phyloP scores from a whole-genome alignment of 2,329 filamentous ascomycete species.

The Aspergillus neotritici region DNA sequence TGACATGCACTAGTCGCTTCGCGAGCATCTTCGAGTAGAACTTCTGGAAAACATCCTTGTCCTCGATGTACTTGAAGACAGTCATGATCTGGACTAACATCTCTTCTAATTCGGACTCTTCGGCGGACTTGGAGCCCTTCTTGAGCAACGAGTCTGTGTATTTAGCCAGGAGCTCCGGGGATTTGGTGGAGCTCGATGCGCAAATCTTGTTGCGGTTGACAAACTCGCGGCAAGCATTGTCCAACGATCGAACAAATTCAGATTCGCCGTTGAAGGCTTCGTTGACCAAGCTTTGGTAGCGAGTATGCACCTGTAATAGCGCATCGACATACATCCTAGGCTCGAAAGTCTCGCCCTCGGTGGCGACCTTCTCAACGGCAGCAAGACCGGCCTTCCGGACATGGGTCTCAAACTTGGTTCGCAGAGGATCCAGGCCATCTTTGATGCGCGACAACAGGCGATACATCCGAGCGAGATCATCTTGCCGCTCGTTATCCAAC shows the following conservation, averaged over 20 bases:
- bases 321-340: constrained; percentile 97
- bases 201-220: constrained; percentile 97
- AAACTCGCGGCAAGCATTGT: constrained; percentile 96
- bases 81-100: constrained; percentile 94
- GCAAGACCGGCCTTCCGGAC: constrained; percentile 83
- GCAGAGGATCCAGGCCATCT: constrained; percentile 82
- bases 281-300: constrained; percentile 88
- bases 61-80: constrained; percentile 99
- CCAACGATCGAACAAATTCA: constrained; percentile 90
- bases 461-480: constrained; percentile 96
- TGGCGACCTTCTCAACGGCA: constrained; percentile 84
- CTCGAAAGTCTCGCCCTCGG: constrained; percentile 82
- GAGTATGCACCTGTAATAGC: constrained; percentile 85
- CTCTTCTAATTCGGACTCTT: constrained; percentile 88
- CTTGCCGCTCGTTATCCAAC: constrained; percentile 87
- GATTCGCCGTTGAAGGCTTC: constrained; percentile 91
- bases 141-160: constrained; percentile 90
- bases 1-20: constrained; percentile 88
- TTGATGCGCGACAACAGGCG: constrained; percentile 81
- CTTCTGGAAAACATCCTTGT: constrained; percentile 99
- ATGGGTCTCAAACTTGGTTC: constrained; percentile 83
- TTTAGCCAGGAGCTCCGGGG: constrained; percentile 88
- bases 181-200: constrained; percentile 87
- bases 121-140: constrained; percentile 82
- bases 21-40: constrained; percentile 98